Evolutionary conservation across 345 rosid genomes (phyloP), one percentile per base, ranked within the genome.

Genomic region (Gossypium bickii): DNA sequence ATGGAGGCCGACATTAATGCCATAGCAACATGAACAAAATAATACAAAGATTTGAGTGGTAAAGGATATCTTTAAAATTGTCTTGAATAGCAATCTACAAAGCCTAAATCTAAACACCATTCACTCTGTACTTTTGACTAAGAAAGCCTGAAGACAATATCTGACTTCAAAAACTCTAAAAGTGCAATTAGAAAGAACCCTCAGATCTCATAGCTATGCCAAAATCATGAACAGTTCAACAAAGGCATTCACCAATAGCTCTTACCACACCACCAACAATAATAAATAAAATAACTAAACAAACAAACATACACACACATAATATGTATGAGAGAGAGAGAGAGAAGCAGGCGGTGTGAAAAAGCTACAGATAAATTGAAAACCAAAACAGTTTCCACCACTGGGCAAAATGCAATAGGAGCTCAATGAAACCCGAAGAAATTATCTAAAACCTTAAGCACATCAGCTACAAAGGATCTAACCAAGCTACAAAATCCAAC

Each of bases 381-480:
- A 65, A 60, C 18, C 66, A 52, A 59, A 65, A 76, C 72, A 58
- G 9, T 64, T 80, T 80, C 60, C 80, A 73, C 73, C 83, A 73
- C 34, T 10, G 80, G 78, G 77, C 80, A 76, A 38, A 57, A n/a
- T 27, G 12, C 25, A 52, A 12, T 15, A 12, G 55, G 71, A 47
- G 22, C 41, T 52, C 15, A 2, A 49, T 9, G 45, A 48, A 49
- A 57, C 0, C 44, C 24, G 13, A 27, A 20, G 16, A 24, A 68
- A 63, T n/a, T 68, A 9, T 29, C 10, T 61, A 22, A 27, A 63
- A 55, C 27, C 53, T 16, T 12, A 65, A n/a, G 55, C n/a, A 67
- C 29, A 67, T 2, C 22, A 6, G 12, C 44, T 11, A 43, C 3
- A 18, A 66, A 5, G 29, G 6, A 7, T 67, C 70, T 22, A 66